A percentile compares a stretch with the other conserved stretches of the same genome.
Evolutionary conservation across 768 basidiomycete species (phyloP).

Genomic region (Termitomyces sp.): DNA sequence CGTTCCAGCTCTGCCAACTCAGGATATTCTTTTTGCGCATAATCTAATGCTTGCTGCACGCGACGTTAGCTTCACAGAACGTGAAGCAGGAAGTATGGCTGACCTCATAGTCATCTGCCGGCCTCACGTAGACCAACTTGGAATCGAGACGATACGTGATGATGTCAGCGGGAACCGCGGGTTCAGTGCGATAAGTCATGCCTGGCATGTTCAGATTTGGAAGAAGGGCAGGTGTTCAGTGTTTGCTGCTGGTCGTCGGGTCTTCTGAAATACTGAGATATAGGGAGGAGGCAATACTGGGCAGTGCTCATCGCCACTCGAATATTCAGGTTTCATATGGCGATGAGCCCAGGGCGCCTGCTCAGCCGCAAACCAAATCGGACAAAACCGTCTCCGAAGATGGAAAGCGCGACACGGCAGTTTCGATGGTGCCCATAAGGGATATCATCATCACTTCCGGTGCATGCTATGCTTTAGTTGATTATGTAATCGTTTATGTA

Average conservation of each 20-base stretch:
- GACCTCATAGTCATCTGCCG: constrained; percentile 37
- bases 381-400: too few species aligned
- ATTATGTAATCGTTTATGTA: not conserved
- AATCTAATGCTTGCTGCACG: constrained; percentile 42
- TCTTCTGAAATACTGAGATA: too few species aligned
- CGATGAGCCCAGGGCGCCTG: too few species aligned
- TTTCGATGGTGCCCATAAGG: too few species aligned
- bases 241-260: not conserved
- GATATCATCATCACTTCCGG: too few species aligned
- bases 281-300: too few species aligned
- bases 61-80: not conserved
- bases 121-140: constrained; percentile 46
- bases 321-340: too few species aligned
- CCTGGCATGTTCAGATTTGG: constrained; percentile 8
- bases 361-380: too few species aligned
- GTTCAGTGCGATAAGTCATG: constrained; percentile 14
- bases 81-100: constrained; percentile 1
- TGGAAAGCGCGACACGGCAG: too few species aligned
- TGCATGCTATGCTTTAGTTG: too few species aligned
- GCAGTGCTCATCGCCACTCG: too few species aligned
- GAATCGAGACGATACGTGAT: constrained; percentile 42
- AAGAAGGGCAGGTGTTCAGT: not conserved
- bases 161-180: constrained; percentile 32
- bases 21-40: constrained; percentile 45
- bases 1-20: constrained; percentile 31